Evolutionary conservation across 169 alveolate genomes (phyloP), one percentile per base, ranked within the genome.

Genomic region (Cytauxzoon felis): DNA sequence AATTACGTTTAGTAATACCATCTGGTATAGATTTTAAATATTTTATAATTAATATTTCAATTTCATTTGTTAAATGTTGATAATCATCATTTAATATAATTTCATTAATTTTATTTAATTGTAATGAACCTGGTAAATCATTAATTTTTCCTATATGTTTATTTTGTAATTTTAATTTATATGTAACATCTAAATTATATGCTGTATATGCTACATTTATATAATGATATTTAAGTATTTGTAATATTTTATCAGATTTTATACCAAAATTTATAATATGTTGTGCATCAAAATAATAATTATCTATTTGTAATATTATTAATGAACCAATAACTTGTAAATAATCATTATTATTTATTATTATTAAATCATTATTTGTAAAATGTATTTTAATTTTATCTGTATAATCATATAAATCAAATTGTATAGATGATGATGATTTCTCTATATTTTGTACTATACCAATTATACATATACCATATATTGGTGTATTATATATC

Each of bases 251-350:
- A 1, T 29, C 47, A n/a, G 51, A 18, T 38, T 73, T 42, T 7
- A 11, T 48, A 5, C 50, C 72, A 5, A 54, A n/a, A 42, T 59
- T 34, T 27, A 64, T 32, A 9, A 76, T 58, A 49, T 76, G 81
- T 54, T 64, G 80, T 8, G 86, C 78, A 18, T 76, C 86, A 24
- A 76, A 26, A 53, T 76, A 76, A 49, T 40, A 76, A 45, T 76
- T 66, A 26, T 76, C 81, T n/a, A 63, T 13, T 7, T 47, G 36
- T 24, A 76, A 63, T 40, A 76, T 13, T n/a, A 76, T 76, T 18
- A 76, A 56, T 9, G 81, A 26, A 5, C 86, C 86, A 21, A 76
- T 81, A 18, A 76, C 80, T 48, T 76, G 80, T 19, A 58, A 80
- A 50, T 40, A 45, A 45, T 66, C 81, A 19, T 57, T 69, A 33